Evolutionary conservation across 1,284 basidiomycete genomes (phyloP), one percentile per base, ranked within the genome.

Genomic region (Phylloboletellus chloephorus): DNA sequence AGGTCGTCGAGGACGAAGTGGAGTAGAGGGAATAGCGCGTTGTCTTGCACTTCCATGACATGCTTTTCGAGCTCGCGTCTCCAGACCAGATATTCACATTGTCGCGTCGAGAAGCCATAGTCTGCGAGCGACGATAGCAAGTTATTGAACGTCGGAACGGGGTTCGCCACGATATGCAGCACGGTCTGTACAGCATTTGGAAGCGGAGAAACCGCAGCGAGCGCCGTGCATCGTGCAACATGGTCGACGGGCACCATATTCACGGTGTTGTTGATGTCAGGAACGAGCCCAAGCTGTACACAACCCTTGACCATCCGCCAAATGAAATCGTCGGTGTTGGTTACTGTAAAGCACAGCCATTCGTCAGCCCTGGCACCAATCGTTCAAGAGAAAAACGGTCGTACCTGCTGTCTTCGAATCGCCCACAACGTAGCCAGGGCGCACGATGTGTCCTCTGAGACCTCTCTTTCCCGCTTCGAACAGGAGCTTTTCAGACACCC

Each of bases 161-260:
- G 96, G 19, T 78, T 76, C 1, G 93, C 91, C 10, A 88, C 88
- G 34, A 98, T 79, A 58, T 98, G 95, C 39, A 91, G 71, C 9
- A 98, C 93, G 26, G 77, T 72, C 48, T 87, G 73, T 1, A 69
- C 54, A 7, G 69, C 64, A n/a, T 67, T 54, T 2, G 67, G 64
- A 15, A 74, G 71, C 41, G 73, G 80, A 5, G 68, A 69, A 39
- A 79, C 61, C 7, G 84, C 79, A 1, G 92, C 87, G 13, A 89
- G 71, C 1, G 88, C 69, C 4, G 82, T 81, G 55, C 89, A 85
- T 3, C 81, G 75, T 2, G 96, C 94, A 47, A 99, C 95, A 60
- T 96, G 90, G 65, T 98, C 89, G 20, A 98, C 96, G 0, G 96
- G 96, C 13, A 94, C 89, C 88, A 98, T 95, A 68, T 98, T 98